phyloP scores from a whole-genome alignment of 331 rosid genomes.

The Malus hybrid region DNA sequence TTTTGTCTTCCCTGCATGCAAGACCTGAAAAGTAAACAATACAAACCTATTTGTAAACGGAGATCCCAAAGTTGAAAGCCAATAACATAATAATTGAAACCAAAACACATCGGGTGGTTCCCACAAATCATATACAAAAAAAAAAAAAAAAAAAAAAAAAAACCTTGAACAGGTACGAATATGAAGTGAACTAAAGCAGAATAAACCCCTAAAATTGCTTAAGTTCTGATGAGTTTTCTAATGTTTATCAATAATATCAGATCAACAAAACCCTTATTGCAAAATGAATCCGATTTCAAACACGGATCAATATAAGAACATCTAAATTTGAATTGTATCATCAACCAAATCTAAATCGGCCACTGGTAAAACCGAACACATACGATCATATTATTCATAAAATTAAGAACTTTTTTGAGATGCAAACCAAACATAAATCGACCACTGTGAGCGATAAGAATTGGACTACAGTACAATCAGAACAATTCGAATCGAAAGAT shows the following conservation, averaged over 20 bases:
- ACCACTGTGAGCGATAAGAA: background rate
- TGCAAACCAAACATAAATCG: background rate
- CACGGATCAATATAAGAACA: background rate
- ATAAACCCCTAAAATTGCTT: background rate
- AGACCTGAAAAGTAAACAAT: constrained; percentile 30
- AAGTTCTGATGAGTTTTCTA: background rate
- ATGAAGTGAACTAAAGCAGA: no score
- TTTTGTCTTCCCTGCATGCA: constrained; percentile 38
- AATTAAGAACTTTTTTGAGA: background rate
- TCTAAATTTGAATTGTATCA: background rate
- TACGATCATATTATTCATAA: background rate
- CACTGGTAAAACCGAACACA: background rate
- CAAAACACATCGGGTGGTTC: background rate
- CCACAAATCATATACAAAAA: background rate
- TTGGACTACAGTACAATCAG: background rate
- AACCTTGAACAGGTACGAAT: no score
- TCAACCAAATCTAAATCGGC: background rate
- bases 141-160: background rate
- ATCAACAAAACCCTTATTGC: background rate
- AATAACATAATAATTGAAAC: background rate
- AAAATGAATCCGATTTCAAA: background rate
- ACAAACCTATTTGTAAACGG: background rate
- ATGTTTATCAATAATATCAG: background rate
- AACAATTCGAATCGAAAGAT: background rate
- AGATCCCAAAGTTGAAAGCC: background rate